These are phyloP conservation scores for Aspergillus coremiiformis DNA, from an alignment of 495 filamentous ascomycete species.

Conservation along the genomic window DNA sequence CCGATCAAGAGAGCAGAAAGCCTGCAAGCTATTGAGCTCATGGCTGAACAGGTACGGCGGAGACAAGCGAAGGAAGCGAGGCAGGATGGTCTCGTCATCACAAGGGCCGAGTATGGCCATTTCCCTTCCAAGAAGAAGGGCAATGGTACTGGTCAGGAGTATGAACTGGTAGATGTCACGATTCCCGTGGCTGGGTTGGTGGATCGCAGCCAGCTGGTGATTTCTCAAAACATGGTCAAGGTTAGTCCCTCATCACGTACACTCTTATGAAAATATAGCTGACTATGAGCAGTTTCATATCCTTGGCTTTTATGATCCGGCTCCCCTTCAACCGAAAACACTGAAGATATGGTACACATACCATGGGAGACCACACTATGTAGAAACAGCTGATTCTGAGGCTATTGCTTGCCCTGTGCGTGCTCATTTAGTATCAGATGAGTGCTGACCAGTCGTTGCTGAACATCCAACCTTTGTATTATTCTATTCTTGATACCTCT, in stretches of 20 bases:
- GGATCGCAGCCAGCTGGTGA: constrained; percentile 40
- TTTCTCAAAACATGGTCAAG: constrained; percentile 35
- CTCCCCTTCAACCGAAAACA: constrained; percentile 43
- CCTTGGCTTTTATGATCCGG: constrained; percentile 52
- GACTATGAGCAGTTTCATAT: constrained; percentile 36
- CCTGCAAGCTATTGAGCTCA: constrained; percentile 44
- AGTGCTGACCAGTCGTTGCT: background rate
- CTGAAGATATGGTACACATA: constrained; percentile 49
- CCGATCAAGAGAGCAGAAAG: constrained; percentile 41
- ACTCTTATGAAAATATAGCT: background rate
- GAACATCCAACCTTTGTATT: background rate
- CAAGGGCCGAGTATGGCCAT: constrained; percentile 39
- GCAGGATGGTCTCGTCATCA: constrained; percentile 33
- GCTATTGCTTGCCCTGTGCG: constrained; percentile 36
- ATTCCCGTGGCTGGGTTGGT: constrained; percentile 43
- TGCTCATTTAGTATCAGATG: constrained; percentile 17
- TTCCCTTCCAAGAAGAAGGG: constrained; percentile 24
- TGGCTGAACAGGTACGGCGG: constrained; percentile 42
- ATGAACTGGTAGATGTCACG: constrained; percentile 38
- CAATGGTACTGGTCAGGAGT: constrained; percentile 15
- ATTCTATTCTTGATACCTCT: background rate
- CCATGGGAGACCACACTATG: constrained; percentile 37
- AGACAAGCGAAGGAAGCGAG: constrained; percentile 36
- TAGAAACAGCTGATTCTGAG: constrained; percentile 40
- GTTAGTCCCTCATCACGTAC: constrained; percentile 16